Evolutionary conservation across 768 basidiomycete species (phyloP).

Genomic region (Royoungia palumana): DNA sequence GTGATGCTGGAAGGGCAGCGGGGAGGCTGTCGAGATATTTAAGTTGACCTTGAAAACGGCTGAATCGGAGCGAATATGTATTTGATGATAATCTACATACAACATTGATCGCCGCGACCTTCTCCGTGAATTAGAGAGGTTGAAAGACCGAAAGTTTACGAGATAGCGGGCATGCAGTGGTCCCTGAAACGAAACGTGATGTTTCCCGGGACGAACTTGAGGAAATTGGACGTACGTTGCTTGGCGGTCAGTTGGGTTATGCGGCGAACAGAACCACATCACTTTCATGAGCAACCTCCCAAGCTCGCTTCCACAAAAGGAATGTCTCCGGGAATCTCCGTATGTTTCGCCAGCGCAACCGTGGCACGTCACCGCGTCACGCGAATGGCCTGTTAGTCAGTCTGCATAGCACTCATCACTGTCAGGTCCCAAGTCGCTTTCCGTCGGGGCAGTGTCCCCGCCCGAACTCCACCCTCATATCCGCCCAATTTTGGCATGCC

Average conservation of each 20-base stretch:
- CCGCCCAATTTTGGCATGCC: constrained; percentile 26
- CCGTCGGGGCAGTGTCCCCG: constrained; percentile 10
- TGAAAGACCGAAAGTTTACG: constrained; percentile 35
- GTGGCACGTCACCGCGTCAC: neutral
- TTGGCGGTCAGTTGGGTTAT: too few species aligned
- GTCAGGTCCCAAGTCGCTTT: constrained; percentile 1
- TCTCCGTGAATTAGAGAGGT: constrained; percentile 30
- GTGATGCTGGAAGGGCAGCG: constrained; percentile 8
- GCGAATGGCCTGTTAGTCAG: neutral
- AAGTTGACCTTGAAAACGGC: constrained; percentile 23
- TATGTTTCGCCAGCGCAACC: constrained; percentile 1
- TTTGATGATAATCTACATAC: constrained; percentile 36
- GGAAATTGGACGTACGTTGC: constrained; percentile 1
- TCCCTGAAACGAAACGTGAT: constrained; percentile 27
- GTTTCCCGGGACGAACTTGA: neutral
- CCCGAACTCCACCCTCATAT: constrained; percentile 26
- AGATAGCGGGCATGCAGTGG: constrained; percentile 23
- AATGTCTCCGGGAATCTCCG: neutral
- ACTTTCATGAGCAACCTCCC: too few species aligned
- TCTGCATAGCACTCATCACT: constrained; percentile 1
- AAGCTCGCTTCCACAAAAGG: neutral
- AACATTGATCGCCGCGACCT: constrained; percentile 36
- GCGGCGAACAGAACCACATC: neutral
- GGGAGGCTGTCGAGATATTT: constrained; percentile 20
- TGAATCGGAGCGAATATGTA: constrained; percentile 32